Conservation (phyloP, 495 filamentous ascomycete genomes). For the Usnea hakonensis region DNA sequence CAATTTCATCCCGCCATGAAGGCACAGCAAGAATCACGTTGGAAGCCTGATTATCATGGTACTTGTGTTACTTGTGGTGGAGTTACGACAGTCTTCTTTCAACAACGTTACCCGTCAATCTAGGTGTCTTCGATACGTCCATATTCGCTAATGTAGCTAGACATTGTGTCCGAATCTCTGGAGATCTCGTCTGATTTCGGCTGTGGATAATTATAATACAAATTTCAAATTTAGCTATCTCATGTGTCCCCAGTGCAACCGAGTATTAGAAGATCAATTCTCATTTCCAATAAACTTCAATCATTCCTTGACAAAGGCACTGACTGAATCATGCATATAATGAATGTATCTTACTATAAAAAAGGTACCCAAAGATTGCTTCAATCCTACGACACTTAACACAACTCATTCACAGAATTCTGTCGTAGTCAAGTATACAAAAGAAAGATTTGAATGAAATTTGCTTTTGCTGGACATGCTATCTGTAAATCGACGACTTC, state of each 20-base stretch:
- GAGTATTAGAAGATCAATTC: not conserved
- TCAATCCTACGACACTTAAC: not conserved
- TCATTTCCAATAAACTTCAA: not conserved
- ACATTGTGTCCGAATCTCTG: not conserved
- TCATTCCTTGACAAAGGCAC: not conserved
- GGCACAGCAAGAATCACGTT: not conserved
- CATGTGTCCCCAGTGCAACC: not conserved
- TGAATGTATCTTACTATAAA: not conserved
- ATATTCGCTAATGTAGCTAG: constrained; percentile 13
- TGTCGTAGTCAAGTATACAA: not conserved
- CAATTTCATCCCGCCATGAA: not conserved
- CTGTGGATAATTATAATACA: constrained; percentile 5
- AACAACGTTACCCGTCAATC: not conserved
- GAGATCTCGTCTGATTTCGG: not conserved
- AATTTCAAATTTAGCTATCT: not conserved
- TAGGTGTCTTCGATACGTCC: constrained; percentile 11
- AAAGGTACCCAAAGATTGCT: not conserved
- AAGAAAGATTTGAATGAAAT: not conserved
- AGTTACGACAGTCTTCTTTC: not conserved
- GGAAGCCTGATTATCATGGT: not conserved
- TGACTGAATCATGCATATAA: not conserved
- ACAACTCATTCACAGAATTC: not conserved
- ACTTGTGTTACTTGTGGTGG: not conserved
- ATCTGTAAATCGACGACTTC: not conserved
- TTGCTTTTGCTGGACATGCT: not conserved